Percentiles rank a stretch among this genome's conserved stretches.
These are phyloP conservation scores for Cystobasidium ongulense DNA, from an alignment of 768 basidiomycete species.

Conservation along the genomic window DNA sequence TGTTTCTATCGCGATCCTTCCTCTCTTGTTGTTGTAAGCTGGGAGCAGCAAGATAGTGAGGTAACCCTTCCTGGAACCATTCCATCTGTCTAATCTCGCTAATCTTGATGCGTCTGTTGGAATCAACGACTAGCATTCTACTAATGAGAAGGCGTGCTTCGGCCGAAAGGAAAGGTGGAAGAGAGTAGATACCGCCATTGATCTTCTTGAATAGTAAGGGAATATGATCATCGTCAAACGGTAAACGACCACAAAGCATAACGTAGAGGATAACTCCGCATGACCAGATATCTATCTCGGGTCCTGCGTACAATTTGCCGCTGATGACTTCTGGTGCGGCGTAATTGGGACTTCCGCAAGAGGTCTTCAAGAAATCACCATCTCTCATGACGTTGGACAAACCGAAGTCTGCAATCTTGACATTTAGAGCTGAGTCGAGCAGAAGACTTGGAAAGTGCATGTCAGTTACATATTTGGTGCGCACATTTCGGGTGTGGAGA, in stretches of 20 bases:
- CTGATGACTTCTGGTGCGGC: slow-evolving; percentile 97
- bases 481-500: not conserved
- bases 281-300: slow-evolving; percentile 98
- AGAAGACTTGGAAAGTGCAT: slow-evolving; percentile 50
- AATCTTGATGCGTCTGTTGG: slow-evolving; percentile 86
- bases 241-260: slow-evolving; percentile 87
- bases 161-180: slow-evolving; percentile 67
- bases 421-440: slow-evolving; percentile 55
- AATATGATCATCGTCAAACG: slow-evolving; percentile 96
- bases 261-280: slow-evolving; percentile 98
- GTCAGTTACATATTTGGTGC: not conserved
- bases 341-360: slow-evolving; percentile 96
- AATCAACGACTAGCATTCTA: slow-evolving; percentile 87
- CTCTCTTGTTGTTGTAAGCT: slow-evolving; percentile 12
- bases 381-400: slow-evolving; percentile 92
- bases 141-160: slow-evolving; percentile 73
- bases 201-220: slow-evolving; percentile 89
- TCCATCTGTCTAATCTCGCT: slow-evolving; percentile 82
- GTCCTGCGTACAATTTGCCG: slow-evolving; percentile 89
- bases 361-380: slow-evolving; percentile 92
- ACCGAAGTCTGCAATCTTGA: slow-evolving; percentile 99
- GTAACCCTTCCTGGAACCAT: slow-evolving; percentile 78
- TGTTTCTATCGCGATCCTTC: not conserved
- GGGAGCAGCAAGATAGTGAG: slow-evolving; percentile 65
- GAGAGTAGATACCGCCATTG: slow-evolving; percentile 75